Conservation (phyloP, 108 stramenopile species). For the Pseudonitzschia multistriata region DNA sequence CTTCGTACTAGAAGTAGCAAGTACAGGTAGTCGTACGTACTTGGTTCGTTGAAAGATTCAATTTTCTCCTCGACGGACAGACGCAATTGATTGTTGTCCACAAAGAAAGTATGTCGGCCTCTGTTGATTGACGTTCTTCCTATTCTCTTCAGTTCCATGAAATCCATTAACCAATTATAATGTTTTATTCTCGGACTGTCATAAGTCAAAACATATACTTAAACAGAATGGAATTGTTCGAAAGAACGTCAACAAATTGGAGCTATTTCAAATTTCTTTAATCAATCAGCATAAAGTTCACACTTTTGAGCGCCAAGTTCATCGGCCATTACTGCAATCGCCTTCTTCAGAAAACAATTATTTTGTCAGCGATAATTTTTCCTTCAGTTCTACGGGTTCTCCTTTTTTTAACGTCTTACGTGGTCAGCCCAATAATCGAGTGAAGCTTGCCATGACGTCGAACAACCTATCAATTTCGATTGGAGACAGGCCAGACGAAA, state of each 20-base stretch:
- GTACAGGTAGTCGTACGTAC: too few relatives aligned
- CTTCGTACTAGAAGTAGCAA: too few relatives aligned
- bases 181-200: not conserved
- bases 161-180: not conserved
- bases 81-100: not conserved
- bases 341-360: not conserved
- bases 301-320: too few relatives aligned
- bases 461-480: conserved; percentile 4
- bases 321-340: too few relatives aligned
- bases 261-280: too few relatives aligned
- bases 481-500: not conserved
- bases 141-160: not conserved
- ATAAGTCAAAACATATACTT: not conserved
- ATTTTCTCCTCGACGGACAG: conserved; percentile 1
- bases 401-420: conserved; percentile 1
- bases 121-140: not conserved
- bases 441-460: conserved; percentile 1
- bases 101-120: not conserved
- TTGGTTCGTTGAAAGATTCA: too few relatives aligned
- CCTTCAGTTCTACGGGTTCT: not conserved
- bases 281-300: not conserved
- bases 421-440: not conserved
- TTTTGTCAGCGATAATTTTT: not conserved
- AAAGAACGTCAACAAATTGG: not conserved
- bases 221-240: not conserved